Evolutionary conservation across 2,329 filamentous ascomycete genomes (phyloP).

Genomic region (Aspergillus glaucus): DNA sequence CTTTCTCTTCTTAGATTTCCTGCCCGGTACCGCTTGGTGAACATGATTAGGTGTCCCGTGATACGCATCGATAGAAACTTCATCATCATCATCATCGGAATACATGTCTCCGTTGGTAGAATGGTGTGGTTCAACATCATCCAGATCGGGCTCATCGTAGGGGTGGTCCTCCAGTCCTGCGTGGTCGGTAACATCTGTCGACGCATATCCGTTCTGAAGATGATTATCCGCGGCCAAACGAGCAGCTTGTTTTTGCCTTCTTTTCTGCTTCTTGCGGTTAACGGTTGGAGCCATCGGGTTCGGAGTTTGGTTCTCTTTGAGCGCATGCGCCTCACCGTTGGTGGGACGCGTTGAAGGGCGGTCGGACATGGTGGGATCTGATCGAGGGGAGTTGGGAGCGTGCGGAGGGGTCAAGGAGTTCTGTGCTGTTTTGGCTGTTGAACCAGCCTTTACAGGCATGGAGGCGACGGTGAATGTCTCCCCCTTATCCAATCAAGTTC

Average conservation of each 20-base stretch:
- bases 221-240: constrained; percentile 57
- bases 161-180: constrained; percentile 20
- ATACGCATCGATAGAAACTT: constrained; percentile 35
- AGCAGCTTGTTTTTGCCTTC: constrained; percentile 74
- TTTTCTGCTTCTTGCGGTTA: constrained; percentile 94
- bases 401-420: constrained; percentile 12
- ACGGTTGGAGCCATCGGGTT: constrained; percentile 46
- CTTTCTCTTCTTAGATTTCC: constrained; percentile 39
- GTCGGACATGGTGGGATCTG: constrained; percentile 24
- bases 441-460: not conserved
- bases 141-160: constrained; percentile 26
- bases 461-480: not conserved
- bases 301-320: constrained; percentile 8
- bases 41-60: constrained; percentile 9
- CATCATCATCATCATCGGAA: constrained; percentile 54
- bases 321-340: constrained; percentile 23
- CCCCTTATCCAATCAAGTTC: constrained; percentile 10
- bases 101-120: constrained; percentile 48
- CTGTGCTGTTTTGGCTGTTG: constrained; percentile 4
- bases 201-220: constrained; percentile 23
- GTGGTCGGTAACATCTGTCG: constrained; percentile 23
- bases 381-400: constrained; percentile 11
- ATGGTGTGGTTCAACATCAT: constrained; percentile 35
- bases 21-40: constrained; percentile 16
- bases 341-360: constrained; percentile 22